Base-by-base conservation (phyloP, 202 grass and related monocot genomes). In the Bolboschoenoplectus hybrid region DNA sequence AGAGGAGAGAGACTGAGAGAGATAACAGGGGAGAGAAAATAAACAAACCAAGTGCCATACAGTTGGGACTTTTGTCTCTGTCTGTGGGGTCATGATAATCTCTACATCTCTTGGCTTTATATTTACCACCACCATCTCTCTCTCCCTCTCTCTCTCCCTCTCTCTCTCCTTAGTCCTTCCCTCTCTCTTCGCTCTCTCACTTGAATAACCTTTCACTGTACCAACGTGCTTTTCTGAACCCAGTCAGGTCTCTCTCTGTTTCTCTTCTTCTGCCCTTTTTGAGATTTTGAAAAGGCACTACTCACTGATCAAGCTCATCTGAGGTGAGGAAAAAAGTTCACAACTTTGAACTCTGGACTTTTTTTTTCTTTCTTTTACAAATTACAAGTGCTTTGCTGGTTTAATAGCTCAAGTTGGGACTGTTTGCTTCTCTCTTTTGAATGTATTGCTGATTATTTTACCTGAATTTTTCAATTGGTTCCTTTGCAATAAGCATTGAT, bases 1-100 rank as follows among this genome's bases (percentile, higher is more conserved):
- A 26, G 26, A 26, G 50, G 36, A 13, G 14, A 70, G 67, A 56
- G 73, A 49, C 17, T 1, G n/a, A 56, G 13, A 83, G 43, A 41
- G 43, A 35, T 12, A 9, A 74, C 7, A 44, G 5, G 11, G 2
- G 35, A 68, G 66, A 68, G 2, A 63, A 6, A 71, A 13, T 13
- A 72, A 46, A 44, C 9, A 51, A 49, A 86, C 17, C 19, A 79
- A 86, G 73, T 62, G 66, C 51, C 52, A 20, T 72, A 47, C 68
- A 72, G 68, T 72, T 17, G 57, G 67, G 67, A 46, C 83, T 63
- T 76, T 76, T 63, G 67, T 85, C 83, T 32, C 66, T 7, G 56
- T 79, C 52, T 63, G 38, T 79, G 70, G 84, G 71, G 67, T 46
- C 52, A 1, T 58, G 12, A 17, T 45, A 64, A 34, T 85, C 69